phyloP scores from a whole-genome alignment of 352 stramenopile species.

The Achlya hypogyna region DNA sequence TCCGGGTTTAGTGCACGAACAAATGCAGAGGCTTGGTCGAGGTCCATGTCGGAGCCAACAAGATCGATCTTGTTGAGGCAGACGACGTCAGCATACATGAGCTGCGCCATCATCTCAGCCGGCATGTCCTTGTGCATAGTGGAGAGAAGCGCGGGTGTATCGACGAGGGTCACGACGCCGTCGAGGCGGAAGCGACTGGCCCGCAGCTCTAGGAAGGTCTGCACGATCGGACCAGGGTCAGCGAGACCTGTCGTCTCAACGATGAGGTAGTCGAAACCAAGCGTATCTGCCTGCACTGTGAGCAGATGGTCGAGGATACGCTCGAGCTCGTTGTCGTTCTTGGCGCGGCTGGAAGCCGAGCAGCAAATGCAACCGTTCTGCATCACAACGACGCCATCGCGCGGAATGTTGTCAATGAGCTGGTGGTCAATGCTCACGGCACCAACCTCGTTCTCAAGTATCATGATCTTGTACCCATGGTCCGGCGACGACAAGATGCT shows the following conservation, averaged over 20 bases:
- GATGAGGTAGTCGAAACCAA: slow-evolving; percentile 92
- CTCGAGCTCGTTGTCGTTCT: slow-evolving; percentile 87
- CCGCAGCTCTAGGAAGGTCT: slow-evolving; percentile 91
- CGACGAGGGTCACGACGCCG: slow-evolving; percentile 95
- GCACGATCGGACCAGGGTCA: slow-evolving; percentile 94
- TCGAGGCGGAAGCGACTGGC: slow-evolving; percentile 91
- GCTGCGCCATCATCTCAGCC: slow-evolving; percentile 89
- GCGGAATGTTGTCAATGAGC: slow-evolving; percentile 28
- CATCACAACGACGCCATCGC: slow-evolving; percentile 92
- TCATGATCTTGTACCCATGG: slow-evolving; percentile 91
- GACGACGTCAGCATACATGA: slow-evolving; percentile 97
- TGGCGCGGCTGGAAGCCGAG: slow-evolving; percentile 86
- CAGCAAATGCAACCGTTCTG: slow-evolving; percentile 98
- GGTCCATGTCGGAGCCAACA: slow-evolving; percentile 57
- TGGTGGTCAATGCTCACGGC: slow-evolving; percentile 83
- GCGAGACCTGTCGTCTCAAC: slow-evolving; percentile 94
- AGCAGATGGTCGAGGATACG: slow-evolving; percentile 86
- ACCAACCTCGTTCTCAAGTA: slow-evolving; percentile 99
- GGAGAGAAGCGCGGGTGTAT: slow-evolving; percentile 91
- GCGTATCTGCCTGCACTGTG: slow-evolving; percentile 45
- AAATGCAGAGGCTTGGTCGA: neutral
- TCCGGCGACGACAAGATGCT: slow-evolving; percentile 87
- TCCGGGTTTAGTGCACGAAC: slow-evolving; percentile 45
- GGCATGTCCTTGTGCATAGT: slow-evolving; percentile 89
- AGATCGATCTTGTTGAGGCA: slow-evolving; percentile 98